Percentiles rank a stretch among this genome's conserved stretches.
Evolutionary conservation across 2,329 filamentous ascomycete genomes (phyloP).

Genomic region (Fusarium coffeatum): DNA sequence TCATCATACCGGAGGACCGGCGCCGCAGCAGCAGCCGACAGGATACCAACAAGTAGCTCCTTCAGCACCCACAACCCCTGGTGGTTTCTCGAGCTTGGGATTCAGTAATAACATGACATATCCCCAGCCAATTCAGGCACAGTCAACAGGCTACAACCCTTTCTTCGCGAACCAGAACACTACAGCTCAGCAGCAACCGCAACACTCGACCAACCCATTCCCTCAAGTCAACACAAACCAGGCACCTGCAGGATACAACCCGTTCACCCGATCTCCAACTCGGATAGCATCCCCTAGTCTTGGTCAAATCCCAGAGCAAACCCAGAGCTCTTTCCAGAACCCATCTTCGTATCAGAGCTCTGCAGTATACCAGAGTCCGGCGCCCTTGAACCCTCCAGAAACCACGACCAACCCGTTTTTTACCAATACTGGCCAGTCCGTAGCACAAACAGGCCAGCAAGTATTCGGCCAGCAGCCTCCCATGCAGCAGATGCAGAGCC

Average conservation of each 20-base stretch:
- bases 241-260: slow-evolving; percentile 57
- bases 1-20: slow-evolving; percentile 76
- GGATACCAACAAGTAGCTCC: slow-evolving; percentile 60
- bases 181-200: slow-evolving; percentile 49
- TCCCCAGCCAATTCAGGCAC: slow-evolving; percentile 53
- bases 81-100: slow-evolving; percentile 53
- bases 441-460: slow-evolving; percentile 44
- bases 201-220: slow-evolving; percentile 46
- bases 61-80: slow-evolving; percentile 56
- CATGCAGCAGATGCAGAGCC: slow-evolving; percentile 33
- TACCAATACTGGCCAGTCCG: slow-evolving; percentile 44
- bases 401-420: slow-evolving; percentile 55
- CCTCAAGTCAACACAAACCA: slow-evolving; percentile 56
- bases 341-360: slow-evolving; percentile 47
- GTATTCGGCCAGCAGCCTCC: slow-evolving; percentile 44
- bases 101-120: slow-evolving; percentile 61
- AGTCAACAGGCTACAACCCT: slow-evolving; percentile 62
- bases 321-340: slow-evolving; percentile 58
- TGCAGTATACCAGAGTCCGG: slow-evolving; percentile 51
- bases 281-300: slow-evolving; percentile 62
- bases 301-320: slow-evolving; percentile 65
- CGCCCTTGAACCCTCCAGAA: slow-evolving; percentile 41
- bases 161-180: slow-evolving; percentile 58
- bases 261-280: slow-evolving; percentile 62
- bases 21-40: slow-evolving; percentile 56